Conservation (phyloP, 2,329 filamentous ascomycete genomes). For the Aureobasidium uvarum region DNA sequence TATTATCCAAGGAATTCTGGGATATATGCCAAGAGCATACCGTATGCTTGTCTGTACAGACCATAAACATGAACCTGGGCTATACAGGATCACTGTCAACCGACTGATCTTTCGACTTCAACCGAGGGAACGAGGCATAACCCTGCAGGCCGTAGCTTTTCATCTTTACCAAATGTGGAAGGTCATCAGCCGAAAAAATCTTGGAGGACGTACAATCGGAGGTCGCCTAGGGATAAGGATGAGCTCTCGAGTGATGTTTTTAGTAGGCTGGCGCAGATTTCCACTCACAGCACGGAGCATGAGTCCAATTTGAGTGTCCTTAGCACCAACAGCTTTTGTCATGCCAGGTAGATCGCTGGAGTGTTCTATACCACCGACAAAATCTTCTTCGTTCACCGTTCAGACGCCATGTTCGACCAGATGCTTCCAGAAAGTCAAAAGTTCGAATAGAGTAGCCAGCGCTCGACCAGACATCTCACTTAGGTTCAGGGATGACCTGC, state of each 20-base stretch:
- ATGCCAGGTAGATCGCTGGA: background rate
- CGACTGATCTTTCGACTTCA: background rate
- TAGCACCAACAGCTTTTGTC: conserved; percentile 39
- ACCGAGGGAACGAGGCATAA: background rate
- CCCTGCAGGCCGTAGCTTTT: background rate
- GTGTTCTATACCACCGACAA: conserved; percentile 70
- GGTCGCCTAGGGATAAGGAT: background rate
- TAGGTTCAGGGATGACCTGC: background rate
- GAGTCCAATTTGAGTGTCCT: background rate
- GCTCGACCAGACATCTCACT: background rate
- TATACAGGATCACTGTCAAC: background rate
- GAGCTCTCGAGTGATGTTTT: too few relatives aligned
- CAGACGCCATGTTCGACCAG: background rate
- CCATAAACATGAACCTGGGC: background rate
- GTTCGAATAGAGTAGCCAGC: background rate
- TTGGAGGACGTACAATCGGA: too few relatives aligned
- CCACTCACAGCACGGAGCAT: background rate
- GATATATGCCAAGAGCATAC: background rate
- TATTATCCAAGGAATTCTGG: background rate
- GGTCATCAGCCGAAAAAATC: background rate
- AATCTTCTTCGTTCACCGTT: conserved; percentile 71
- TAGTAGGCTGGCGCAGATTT: background rate
- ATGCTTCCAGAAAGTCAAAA: background rate
- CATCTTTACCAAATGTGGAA: background rate
- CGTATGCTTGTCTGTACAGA: background rate